Evolutionary conservation across 176 grass and related monocot genomes (phyloP).

Genomic region (Neostapfia colusana): DNA sequence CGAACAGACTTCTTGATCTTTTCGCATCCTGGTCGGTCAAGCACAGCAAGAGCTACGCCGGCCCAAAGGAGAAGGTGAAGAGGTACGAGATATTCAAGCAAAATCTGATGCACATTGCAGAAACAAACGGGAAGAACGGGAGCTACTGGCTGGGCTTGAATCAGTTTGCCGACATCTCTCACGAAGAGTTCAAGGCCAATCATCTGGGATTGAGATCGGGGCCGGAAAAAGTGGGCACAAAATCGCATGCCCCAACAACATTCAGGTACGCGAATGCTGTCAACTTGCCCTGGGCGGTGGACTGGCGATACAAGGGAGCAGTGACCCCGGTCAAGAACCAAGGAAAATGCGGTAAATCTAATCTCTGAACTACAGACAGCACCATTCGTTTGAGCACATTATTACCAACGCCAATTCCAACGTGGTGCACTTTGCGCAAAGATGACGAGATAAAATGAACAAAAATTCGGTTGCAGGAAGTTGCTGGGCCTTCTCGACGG

Average conservation of each 20-base stretch:
- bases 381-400: neutral
- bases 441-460: neutral
- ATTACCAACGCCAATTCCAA: neutral
- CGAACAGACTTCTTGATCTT: constrained; percentile 30
- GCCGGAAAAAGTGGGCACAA: constrained; percentile 9
- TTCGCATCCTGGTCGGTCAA: constrained; percentile 57
- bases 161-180: constrained; percentile 63
- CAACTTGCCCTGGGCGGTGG: constrained; percentile 57
- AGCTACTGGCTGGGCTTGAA: constrained; percentile 82
- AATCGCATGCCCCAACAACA: neutral
- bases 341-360: constrained; percentile 60
- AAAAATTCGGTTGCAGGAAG: constrained; percentile 45
- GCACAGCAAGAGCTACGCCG: constrained; percentile 55
- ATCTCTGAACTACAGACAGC: constrained; percentile 13
- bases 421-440: neutral
- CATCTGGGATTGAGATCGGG: constrained; percentile 50
- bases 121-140: constrained; percentile 55
- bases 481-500: constrained; percentile 90
- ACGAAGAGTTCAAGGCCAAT: constrained; percentile 71
- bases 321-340: constrained; percentile 83
- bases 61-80: constrained; percentile 56
- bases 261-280: constrained; percentile 44
- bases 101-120: constrained; percentile 76
- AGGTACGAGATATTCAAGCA: constrained; percentile 62
- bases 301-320: constrained; percentile 81